Base-by-base conservation (phyloP, 2,329 filamentous ascomycete species). In the Geosmithia putterillii region DNA sequence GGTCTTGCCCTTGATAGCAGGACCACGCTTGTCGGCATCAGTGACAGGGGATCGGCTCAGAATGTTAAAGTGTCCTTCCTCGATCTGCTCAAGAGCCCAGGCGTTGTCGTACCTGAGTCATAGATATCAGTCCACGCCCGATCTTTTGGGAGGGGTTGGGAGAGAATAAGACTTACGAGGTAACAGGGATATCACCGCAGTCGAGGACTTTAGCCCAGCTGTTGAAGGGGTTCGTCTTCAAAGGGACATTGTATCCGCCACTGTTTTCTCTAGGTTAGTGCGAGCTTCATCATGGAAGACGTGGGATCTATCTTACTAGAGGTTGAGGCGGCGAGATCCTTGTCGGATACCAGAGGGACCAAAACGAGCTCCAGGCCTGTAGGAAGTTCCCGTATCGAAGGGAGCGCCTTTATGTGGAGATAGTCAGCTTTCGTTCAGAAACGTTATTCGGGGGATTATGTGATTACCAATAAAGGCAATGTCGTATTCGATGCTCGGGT, bases 381-480 rank as follows among this genome's bases (percentile, higher is more conserved):
- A 94, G 0, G 84, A 89, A 21, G 85, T 92, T 42, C 85, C 85
- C 1, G 86, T 90, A 58, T 94, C 86, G 52, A 92, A 92, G 0
- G 86, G 86, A 36, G 84, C 85, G 38, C 82, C 81, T 84, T 23
- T n/a, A 17, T 10, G 8, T 18, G 10, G 10, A 12, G 12, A 47
- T 10, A 8, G 14, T 20, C 9, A 18, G 28, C 28, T 32, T n/a
- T n/a, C n/a, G n/a, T n/a, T n/a, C n/a, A n/a, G n/a, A n/a, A n/a
- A n/a, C n/a, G n/a, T n/a, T n/a, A n/a, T n/a, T n/a, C n/a, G n/a
- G n/a, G n/a, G n/a, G n/a, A n/a, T n/a, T n/a, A n/a, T n/a, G n/a
- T n/a, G n/a, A n/a, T 42, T 59, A 82, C 83, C 86, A 42, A 92
- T 76, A 60, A 94, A 92, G 1, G 86, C 86, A 61, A 94, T 89